These are phyloP conservation scores for Ustilago lituana DNA, from an alignment of 1,284 basidiomycete species.

Conservation along the genomic window DNA sequence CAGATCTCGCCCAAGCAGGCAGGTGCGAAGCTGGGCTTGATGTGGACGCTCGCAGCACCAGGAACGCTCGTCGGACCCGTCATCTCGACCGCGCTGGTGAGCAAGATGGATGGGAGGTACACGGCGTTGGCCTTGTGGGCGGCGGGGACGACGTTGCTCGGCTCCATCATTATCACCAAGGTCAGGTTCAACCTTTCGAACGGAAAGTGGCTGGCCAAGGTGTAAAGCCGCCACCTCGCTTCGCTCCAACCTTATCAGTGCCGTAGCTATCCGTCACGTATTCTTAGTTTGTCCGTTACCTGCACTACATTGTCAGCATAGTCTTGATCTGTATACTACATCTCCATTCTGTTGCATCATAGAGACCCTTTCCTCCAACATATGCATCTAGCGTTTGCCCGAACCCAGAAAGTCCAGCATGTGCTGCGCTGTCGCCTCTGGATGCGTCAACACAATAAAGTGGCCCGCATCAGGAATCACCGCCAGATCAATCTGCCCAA, in stretches of 20 bases:
- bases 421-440: constrained; percentile 35
- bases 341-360: constrained; percentile 5
- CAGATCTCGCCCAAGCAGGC: constrained; percentile 30
- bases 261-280: too few species aligned
- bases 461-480: constrained; percentile 38
- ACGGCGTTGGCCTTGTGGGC: constrained; percentile 43
- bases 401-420: constrained; percentile 44
- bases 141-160: constrained; percentile 25
- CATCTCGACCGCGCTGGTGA: constrained; percentile 28
- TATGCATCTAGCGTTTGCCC: constrained; percentile 3
- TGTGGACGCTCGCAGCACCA: constrained; percentile 42
- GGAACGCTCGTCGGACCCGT: constrained; percentile 43
- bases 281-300: too few species aligned
- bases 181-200: constrained; percentile 28
- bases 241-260: too few species aligned
- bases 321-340: constrained; percentile 28
- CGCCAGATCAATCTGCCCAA: constrained; percentile 43
- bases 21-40: constrained; percentile 31
- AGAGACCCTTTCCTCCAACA: too few species aligned
- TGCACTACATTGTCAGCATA: too few species aligned
- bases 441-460: constrained; percentile 37
- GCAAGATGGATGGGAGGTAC: constrained; percentile 28
- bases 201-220: constrained; percentile 28
- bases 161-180: constrained; percentile 22
- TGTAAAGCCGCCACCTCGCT: too few species aligned